Evolutionary conservation across 129 eudicot species (phyloP).

Genomic region (Rutidosis leptorrhynchoides): DNA sequence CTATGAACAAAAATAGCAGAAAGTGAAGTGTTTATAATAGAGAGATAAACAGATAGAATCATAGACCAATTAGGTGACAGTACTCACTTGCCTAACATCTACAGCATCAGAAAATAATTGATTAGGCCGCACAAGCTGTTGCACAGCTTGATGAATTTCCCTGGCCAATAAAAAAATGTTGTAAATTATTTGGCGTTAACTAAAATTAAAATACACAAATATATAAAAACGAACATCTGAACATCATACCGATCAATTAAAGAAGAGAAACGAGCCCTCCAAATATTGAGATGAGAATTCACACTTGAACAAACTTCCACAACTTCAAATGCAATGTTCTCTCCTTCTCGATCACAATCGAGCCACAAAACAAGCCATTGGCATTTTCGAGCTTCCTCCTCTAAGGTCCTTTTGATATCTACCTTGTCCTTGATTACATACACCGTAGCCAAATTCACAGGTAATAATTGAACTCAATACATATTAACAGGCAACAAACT

Average conservation of each 20-base stretch:
- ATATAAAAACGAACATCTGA: neutral
- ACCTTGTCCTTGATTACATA: constrained; percentile 56
- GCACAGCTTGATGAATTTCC: constrained; percentile 67
- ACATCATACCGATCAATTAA: constrained; percentile 59
- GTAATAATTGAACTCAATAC: constrained; percentile 7
- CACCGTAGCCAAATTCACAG: neutral
- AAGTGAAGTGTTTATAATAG: neutral
- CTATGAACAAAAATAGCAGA: neutral
- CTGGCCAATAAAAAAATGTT: constrained; percentile 41
- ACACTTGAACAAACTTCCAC: constrained; percentile 69
- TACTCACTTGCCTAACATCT: constrained; percentile 90
- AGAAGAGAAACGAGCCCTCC: constrained; percentile 97
- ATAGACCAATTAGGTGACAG: neutral
- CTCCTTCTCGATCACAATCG: constrained; percentile 85
- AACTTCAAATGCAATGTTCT: constrained; percentile 91
- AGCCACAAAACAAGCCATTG: constrained; percentile 16
- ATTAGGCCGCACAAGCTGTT: constrained; percentile 70
- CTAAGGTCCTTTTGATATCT: constrained; percentile 69
- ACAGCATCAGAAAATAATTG: constrained; percentile 82
- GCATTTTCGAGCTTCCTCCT: constrained; percentile 74
- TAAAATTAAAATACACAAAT: neutral
- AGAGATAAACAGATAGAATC: neutral
- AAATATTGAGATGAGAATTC: constrained; percentile 60
- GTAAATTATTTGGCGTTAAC: neutral
- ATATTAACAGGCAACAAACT: neutral